A percentile compares a stretch with the other conserved stretches of the same genome.
Evolutionary conservation across 192 early-diverging fungal genomes (phyloP).

Genomic region (Blastocladiella britannica): DNA sequence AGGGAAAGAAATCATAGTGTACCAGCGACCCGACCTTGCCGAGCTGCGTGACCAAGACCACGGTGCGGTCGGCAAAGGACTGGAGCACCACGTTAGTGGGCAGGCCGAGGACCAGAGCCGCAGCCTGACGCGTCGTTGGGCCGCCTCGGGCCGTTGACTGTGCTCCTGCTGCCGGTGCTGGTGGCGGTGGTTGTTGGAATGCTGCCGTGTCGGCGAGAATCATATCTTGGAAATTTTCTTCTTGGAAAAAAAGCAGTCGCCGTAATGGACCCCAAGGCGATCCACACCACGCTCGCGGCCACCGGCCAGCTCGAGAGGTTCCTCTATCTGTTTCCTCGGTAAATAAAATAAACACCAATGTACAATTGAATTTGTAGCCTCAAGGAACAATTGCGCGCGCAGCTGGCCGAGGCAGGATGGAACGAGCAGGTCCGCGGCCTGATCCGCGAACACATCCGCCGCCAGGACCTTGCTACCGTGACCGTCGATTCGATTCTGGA

Average conservation of each 20-base stretch:
- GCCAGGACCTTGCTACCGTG: neutral
- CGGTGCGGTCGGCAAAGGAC: neutral
- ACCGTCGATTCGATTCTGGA: neutral
- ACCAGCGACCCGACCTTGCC: neutral
- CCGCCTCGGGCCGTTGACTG: neutral
- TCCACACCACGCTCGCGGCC: neutral
- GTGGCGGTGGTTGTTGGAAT: no score
- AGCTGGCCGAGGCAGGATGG: neutral
- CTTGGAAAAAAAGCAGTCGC: neutral
- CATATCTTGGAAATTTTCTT: no score
- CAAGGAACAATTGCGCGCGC: neutral
- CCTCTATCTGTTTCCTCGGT: neutral
- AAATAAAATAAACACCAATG: neutral
- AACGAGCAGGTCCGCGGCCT: neutral
- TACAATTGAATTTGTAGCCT: neutral
- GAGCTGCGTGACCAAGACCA: neutral
- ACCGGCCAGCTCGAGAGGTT: neutral
- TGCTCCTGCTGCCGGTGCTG: neutral
- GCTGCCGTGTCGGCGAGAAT: no score
- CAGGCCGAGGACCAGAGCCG: neutral
- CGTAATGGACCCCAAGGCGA: neutral
- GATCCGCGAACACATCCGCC: neutral
- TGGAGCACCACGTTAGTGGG: neutral
- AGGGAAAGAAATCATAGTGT: neutral
- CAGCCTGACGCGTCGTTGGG: neutral